Conservation (phyloP, 2,329 filamentous ascomycete genomes). For the Fusarium falciforme region DNA sequence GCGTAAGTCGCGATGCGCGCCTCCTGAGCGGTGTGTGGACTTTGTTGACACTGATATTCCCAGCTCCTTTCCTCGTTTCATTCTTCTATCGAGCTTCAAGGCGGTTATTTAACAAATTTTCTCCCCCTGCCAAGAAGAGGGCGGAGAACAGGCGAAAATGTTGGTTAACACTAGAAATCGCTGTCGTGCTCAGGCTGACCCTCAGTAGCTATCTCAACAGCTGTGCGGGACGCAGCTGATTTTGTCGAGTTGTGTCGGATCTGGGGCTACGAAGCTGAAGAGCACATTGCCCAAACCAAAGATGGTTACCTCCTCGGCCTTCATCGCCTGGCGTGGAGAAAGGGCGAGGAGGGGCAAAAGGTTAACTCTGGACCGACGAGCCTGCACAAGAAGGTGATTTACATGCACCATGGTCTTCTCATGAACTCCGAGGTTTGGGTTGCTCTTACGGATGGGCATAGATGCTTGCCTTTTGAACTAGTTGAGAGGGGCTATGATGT, state of each 20-base stretch:
- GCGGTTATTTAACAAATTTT: slow-evolving; percentile 82
- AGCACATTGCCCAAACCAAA: slow-evolving; percentile 93
- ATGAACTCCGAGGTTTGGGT: slow-evolving; percentile 99
- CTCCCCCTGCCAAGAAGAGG: slow-evolving; percentile 75
- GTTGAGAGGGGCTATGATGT: slow-evolving; percentile 95
- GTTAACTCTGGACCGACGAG: slow-evolving; percentile 79
- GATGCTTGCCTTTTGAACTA: slow-evolving; percentile 88
- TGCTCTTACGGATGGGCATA: slow-evolving; percentile 85
- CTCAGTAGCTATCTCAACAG: slow-evolving; percentile 74
- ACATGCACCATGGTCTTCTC: slow-evolving; percentile 93
- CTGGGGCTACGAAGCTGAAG: slow-evolving; percentile 93
- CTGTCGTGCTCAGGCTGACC: slow-evolving; percentile 57
- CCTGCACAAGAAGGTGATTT: slow-evolving; percentile 85
- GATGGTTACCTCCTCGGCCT: slow-evolving; percentile 94
- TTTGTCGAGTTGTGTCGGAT: slow-evolving; percentile 94
- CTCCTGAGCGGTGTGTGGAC: slow-evolving; percentile 15
- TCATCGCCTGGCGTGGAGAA: slow-evolving; percentile 85
- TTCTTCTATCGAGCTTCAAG: slow-evolving; percentile 87
- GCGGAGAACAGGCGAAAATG: slow-evolving; percentile 76
- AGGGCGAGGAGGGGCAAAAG: slow-evolving; percentile 81
- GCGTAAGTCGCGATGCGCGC: slow-evolving; percentile 64
- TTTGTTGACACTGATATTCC: slow-evolving; percentile 13
- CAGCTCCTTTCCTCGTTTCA: slow-evolving; percentile 82
- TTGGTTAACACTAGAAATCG: slow-evolving; percentile 53
- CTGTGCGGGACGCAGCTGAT: slow-evolving; percentile 87